Base-by-base conservation (phyloP, 306 rosid genomes). In the Mimosa bimucronata region DNA sequence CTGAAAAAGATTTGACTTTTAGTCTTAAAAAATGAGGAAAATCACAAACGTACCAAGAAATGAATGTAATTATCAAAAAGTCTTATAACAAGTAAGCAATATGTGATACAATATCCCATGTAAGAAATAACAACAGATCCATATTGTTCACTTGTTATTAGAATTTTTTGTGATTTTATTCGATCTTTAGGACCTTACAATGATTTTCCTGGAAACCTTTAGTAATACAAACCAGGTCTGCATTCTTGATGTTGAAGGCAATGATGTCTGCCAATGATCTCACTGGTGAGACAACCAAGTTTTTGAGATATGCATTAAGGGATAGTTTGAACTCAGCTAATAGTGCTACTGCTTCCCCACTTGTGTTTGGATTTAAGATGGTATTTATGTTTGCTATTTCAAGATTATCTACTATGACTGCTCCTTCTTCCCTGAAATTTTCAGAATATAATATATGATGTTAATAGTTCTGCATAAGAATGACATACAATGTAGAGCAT, bases 241-340 rank as follows among this genome's bases (percentile, higher is more conserved):
- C 37, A 48, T 83, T 34, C 41, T 73, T 66, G 2, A 53, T 19
- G 85, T 86, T 81, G 46, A 81, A 86, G 74, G 78, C 80, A 65
- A 80, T 86, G 30, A 79, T 77, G 57, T 86, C 83, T 0, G 77
- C 76, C 64, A 83, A 64, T 61, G 83, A 77, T 62, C 75, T 74
- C 0, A 81, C 80, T 10, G 83, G 87, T 1, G 87, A 81, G 68
- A 46, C 75, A 19, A 53, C 71, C 41, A 83, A 74, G 71, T 71
- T 62, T 37, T 58, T 53, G n/a, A 86, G 80, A 40, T 86, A 86
- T 38, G 75, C 23, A 70, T 83, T 83, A 18, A 81, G 25, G 65
- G 83, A 65, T 30, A 84, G 18, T 84, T 87, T 83, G 71, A 83
- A 83, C 82, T 81, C 86, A 3, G 84, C 83, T 2, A 40, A 1